Percentiles rank a stretch among this genome's conserved stretches.
These are phyloP conservation scores for Kuraishia capsulata DNA, from an alignment of 805 yeast species.

Conservation along the genomic window DNA sequence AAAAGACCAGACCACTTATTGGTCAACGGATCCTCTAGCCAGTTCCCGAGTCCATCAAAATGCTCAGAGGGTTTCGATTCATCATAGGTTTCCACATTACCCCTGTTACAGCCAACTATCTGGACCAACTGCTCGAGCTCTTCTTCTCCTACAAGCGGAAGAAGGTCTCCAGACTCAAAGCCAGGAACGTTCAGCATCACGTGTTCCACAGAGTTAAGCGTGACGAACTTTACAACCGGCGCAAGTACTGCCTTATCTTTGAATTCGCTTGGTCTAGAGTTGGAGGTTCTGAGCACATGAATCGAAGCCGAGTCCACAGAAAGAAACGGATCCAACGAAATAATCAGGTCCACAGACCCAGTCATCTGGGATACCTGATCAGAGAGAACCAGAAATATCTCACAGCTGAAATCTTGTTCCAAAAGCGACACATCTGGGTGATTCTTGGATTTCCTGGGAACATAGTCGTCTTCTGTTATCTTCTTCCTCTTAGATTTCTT, in stretches of 20 bases:
- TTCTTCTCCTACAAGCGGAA: background rate
- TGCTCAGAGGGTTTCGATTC: constrained; percentile 5
- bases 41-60: constrained; percentile 14
- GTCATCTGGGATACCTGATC: constrained; percentile 30
- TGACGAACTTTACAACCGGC: constrained; percentile 38
- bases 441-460: constrained; percentile 20
- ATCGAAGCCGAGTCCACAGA: constrained; percentile 22
- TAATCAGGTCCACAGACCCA: constrained; percentile 29
- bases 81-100: background rate
- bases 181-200: constrained; percentile 12
- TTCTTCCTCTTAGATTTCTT: constrained; percentile 1
- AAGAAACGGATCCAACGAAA: constrained; percentile 38
- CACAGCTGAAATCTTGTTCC: constrained; percentile 13
- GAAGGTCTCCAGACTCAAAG: constrained; percentile 4
- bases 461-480: constrained; percentile 19
- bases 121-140: background rate
- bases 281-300: constrained; percentile 12
- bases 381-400: constrained; percentile 34
- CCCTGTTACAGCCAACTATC: background rate
- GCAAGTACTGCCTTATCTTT: constrained; percentile 11
- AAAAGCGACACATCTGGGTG: constrained; percentile 12
- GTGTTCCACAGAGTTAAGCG: constrained; percentile 37
- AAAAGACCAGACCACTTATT: constrained; percentile 7
- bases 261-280: background rate
- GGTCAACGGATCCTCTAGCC: constrained; percentile 15